phyloP scores from a whole-genome alignment of 805 yeast genomes.

The Cyberlindnera meyerae region DNA sequence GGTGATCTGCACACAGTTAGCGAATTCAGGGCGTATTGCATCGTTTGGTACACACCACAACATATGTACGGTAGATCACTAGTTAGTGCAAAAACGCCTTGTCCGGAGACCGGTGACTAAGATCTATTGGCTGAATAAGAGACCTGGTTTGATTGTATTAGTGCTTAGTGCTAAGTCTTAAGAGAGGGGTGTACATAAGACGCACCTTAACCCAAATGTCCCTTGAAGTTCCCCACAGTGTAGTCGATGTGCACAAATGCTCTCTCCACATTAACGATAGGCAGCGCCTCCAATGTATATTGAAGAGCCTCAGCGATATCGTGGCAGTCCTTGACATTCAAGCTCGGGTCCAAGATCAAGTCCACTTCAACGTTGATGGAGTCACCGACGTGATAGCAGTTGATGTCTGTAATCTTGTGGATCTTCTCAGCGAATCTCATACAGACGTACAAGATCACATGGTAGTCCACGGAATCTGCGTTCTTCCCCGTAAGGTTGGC shows the following conservation, averaged over 20 bases:
- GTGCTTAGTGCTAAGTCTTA: too few species aligned
- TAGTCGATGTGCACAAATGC: constrained; percentile 80
- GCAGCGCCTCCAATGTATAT: constrained; percentile 73
- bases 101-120: too few species aligned
- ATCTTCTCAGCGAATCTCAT: constrained; percentile 65
- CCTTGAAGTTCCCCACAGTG: constrained; percentile 34
- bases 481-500: constrained; percentile 71
- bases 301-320: constrained; percentile 80
- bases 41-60: too few species aligned
- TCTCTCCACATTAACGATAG: constrained; percentile 69
- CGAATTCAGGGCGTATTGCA: too few species aligned
- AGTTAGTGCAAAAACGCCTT: too few species aligned
- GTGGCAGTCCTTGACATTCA: constrained; percentile 62
- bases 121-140: too few species aligned
- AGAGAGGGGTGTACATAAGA: too few species aligned
- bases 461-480: constrained; percentile 57
- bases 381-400: constrained; percentile 78
- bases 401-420: constrained; percentile 56
- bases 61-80: too few species aligned
- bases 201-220: constrained; percentile 30
- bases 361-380: constrained; percentile 73
- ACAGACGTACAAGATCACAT: constrained; percentile 63
- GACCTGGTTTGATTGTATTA: too few species aligned
- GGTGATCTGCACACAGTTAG: too few species aligned
- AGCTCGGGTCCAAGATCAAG: constrained; percentile 47